A percentile compares a stretch with the other conserved stretches of the same genome.
These are phyloP conservation scores for Saccharomycopsis microspora DNA, from an alignment of 805 yeast genomes.

Conservation along the genomic window DNA sequence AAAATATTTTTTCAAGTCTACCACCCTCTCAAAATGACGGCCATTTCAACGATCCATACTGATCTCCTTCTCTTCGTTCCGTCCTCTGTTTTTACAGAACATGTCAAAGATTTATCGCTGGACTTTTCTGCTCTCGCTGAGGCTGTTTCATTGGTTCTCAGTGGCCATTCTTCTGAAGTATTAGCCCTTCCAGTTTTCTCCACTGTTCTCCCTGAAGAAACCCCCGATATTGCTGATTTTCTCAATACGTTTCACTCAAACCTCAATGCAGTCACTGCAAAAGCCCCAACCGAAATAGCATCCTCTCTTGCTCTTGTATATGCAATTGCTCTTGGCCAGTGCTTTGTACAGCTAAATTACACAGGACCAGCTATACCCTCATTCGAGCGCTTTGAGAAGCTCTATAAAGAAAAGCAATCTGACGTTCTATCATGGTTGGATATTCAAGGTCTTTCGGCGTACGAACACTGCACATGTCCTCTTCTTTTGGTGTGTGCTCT, in stretches of 20 bases:
- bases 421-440: constrained; percentile 30
- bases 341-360: constrained; percentile 64
- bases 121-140: not conserved
- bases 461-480: constrained; percentile 45
- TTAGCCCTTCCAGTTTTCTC: constrained; percentile 4
- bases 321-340: constrained; percentile 53
- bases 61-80: constrained; percentile 9
- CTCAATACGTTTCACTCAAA: no score
- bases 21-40: not conserved
- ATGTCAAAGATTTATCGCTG: constrained; percentile 1
- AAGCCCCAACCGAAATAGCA: not conserved
- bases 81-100: constrained; percentile 1
- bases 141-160: constrained; percentile 14
- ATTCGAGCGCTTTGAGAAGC: constrained; percentile 6
- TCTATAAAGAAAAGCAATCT: not conserved
- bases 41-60: not conserved
- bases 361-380: constrained; percentile 62
- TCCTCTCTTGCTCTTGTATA: constrained; percentile 16
- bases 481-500: constrained; percentile 33
- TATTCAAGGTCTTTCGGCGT: constrained; percentile 62
- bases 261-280: no score
- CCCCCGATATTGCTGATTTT: no score
- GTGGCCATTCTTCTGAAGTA: constrained; percentile 19
- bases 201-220: no score
- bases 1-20: not conserved